Percentiles rank a stretch among this genome's conserved stretches.
These are phyloP conservation scores for Sonneratia caseolaris DNA, from an alignment of 345 rosid species.

Conservation along the genomic window DNA sequence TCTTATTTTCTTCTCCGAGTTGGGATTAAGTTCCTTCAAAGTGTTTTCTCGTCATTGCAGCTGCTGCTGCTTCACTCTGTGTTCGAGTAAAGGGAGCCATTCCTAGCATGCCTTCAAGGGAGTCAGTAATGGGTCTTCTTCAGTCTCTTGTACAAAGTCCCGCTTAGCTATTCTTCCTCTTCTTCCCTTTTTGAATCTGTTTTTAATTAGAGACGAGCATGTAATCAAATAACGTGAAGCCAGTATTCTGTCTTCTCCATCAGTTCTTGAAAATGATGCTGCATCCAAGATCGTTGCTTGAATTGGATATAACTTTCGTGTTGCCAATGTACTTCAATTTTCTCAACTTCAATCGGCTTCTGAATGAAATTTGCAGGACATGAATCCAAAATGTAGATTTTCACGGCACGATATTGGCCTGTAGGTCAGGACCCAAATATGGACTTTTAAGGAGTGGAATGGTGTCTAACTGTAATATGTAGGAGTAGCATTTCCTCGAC, in stretches of 20 bases:
- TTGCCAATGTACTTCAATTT: not conserved
- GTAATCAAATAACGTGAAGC: not conserved
- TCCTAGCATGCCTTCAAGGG: conserved; percentile 83
- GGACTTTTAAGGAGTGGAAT: no score
- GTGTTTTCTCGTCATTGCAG: conserved; percentile 22
- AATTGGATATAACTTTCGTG: not conserved
- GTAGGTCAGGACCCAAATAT: no score
- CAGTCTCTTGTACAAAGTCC: conserved; percentile 16
- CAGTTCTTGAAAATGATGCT: not conserved
- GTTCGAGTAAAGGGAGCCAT: conserved; percentile 94
- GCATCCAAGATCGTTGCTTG: not conserved
- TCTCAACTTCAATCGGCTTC: not conserved
- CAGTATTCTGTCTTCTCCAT: not conserved
- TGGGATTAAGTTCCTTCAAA: not conserved
- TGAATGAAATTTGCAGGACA: not conserved
- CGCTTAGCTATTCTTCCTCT: not conserved
- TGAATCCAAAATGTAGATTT: not conserved
- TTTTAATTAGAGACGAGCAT: not conserved
- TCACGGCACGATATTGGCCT: no score
- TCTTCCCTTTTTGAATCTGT: not conserved
- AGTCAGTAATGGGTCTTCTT: conserved; percentile 56
- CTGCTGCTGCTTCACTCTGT: conserved; percentile 96
- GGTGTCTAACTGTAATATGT: no score
- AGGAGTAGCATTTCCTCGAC: no score
- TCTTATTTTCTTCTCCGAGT: not conserved